phyloP scores from a whole-genome alignment of 208 protist genomes.

The Novymonas esmeraldas region DNA sequence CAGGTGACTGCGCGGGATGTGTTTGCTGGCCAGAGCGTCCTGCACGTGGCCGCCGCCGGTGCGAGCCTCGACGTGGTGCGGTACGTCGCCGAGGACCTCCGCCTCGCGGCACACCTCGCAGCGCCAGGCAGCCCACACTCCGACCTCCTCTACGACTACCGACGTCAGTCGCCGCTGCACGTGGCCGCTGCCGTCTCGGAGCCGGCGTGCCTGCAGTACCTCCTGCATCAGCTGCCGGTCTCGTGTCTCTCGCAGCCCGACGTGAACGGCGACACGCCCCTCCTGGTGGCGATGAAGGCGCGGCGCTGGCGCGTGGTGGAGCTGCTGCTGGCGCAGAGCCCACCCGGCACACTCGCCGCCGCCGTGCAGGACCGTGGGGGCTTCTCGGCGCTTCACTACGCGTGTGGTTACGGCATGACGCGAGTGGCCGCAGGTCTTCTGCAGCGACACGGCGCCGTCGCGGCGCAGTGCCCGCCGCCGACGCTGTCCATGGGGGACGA shows the following conservation, averaged over 20 bases:
- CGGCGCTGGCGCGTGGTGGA: slow-evolving; percentile 49
- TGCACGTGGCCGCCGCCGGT: slow-evolving; percentile 54
- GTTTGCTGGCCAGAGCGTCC: slow-evolving; percentile 37
- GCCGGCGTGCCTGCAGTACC: slow-evolving; percentile 44
- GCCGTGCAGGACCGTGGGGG: slow-evolving; percentile 49
- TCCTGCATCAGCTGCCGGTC: slow-evolving; percentile 40
- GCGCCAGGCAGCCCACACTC: background rate
- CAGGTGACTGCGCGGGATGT: slow-evolving; percentile 38
- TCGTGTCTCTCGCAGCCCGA: slow-evolving; percentile 40
- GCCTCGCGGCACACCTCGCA: slow-evolving; percentile 13
- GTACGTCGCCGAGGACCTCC: slow-evolving; percentile 63
- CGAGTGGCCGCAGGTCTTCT: slow-evolving; percentile 48
- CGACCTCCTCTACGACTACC: slow-evolving; percentile 47
- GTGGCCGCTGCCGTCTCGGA: slow-evolving; percentile 54
- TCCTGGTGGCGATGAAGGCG: slow-evolving; percentile 60
- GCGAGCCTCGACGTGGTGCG: slow-evolving; percentile 50
- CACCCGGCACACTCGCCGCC: slow-evolving; percentile 42
- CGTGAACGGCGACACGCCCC: slow-evolving; percentile 70
- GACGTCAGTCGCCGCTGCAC: slow-evolving; percentile 75
- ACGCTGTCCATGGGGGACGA: background rate
- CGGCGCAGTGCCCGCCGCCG: slow-evolving; percentile 7
- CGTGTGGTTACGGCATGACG: slow-evolving; percentile 52
- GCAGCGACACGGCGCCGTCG: slow-evolving; percentile 57
- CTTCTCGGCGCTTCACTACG: slow-evolving; percentile 62
- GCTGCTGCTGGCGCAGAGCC: slow-evolving; percentile 47